A percentile compares a stretch with the other conserved stretches of the same genome.
Conservation (phyloP, 1,284 basidiomycete genomes). For the Trichosporon faecale region DNA sequence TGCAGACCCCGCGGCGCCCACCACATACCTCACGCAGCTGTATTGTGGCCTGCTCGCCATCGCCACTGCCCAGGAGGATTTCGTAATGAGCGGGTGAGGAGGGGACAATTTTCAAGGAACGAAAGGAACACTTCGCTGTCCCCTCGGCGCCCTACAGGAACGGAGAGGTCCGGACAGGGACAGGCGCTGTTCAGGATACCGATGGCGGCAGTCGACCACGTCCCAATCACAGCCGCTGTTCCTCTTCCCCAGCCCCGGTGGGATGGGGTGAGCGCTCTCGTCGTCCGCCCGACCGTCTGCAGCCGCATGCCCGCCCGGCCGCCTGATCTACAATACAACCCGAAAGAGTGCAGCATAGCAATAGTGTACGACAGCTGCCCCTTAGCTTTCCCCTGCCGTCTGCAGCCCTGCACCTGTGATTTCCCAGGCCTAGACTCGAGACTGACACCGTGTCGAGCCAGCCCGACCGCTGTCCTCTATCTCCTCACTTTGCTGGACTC, state of each 20-base stretch:
- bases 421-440: neutral
- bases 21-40: neutral
- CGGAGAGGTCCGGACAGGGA: neutral
- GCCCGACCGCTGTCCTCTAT: neutral
- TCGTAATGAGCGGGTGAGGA: neutral
- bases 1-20: neutral
- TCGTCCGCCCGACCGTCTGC: too few species aligned
- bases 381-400: neutral
- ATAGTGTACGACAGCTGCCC: neutral
- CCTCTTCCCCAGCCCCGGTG: too few species aligned
- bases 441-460: neutral
- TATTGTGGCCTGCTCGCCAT: neutral
- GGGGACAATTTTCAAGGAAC: neutral
- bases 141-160: neutral
- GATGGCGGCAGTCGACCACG: neutral
- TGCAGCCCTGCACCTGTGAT: constrained; percentile 1
- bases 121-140: neutral
- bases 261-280: neutral
- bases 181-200: neutral
- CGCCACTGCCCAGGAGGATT: neutral
- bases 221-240: neutral
- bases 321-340: neutral
- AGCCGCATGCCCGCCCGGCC: neutral
- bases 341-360: neutral
- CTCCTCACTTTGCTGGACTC: neutral